These are phyloP conservation scores for Phytopythium montanum DNA, from an alignment of 352 stramenopile species.

Conservation along the genomic window DNA sequence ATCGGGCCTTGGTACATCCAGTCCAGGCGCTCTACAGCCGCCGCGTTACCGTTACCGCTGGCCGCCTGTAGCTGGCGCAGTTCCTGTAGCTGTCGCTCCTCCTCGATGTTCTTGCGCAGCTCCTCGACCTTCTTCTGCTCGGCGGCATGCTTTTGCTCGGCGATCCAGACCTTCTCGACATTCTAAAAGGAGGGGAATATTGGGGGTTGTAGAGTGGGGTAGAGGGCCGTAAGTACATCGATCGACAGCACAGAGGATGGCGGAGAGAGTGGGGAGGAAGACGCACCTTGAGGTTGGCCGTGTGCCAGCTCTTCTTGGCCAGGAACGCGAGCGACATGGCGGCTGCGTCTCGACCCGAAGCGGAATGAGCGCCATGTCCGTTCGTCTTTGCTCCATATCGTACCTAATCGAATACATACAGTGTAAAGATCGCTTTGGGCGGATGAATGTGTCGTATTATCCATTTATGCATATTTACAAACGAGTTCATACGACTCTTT, in stretches of 20 bases:
- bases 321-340: conserved; percentile 91
- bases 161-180: conserved; percentile 97
- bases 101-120: conserved; percentile 95
- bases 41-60: conserved; percentile 77
- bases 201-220: not conserved
- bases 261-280: too few species aligned
- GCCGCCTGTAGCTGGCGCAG: conserved; percentile 89
- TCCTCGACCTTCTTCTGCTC: conserved; percentile 94
- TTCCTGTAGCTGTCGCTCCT: conserved; percentile 95
- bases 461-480: too few species aligned
- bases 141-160: conserved; percentile 92
- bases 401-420: too few species aligned
- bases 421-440: too few species aligned
- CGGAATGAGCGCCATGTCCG: not conserved
- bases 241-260: not conserved
- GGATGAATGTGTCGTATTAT: too few species aligned
- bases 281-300: conserved; percentile 89
- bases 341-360: not conserved
- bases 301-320: conserved; percentile 98
- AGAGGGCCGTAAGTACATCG: not conserved
- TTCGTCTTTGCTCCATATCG: not conserved
- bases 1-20: conserved; percentile 98
- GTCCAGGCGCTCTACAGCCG: conserved; percentile 84
- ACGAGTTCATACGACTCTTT: too few species aligned
- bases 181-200: conserved; percentile 63